Evolutionary conservation across 208 protist genomes (phyloP).

Genomic region (Crithidia thermophila): DNA sequence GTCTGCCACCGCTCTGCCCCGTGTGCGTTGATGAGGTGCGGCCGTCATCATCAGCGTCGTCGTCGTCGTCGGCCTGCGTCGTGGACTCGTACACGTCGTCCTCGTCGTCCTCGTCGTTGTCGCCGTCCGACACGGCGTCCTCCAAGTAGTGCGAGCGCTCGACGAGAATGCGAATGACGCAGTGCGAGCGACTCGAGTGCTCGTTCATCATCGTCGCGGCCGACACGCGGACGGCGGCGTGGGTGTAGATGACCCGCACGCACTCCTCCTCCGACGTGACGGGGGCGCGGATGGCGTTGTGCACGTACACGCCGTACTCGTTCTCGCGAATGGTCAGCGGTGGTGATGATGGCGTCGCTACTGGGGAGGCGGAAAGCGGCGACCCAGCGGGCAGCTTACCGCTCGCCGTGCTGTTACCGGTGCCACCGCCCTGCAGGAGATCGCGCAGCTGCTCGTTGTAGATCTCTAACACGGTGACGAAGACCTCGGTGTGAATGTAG

Average conservation of each 20-base stretch:
- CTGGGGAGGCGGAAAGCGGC: not conserved
- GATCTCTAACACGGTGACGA: slow-evolving; percentile 74
- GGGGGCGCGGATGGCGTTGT: slow-evolving; percentile 64
- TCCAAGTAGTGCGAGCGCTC: slow-evolving; percentile 79
- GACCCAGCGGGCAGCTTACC: not conserved
- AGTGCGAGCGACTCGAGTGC: slow-evolving; percentile 94
- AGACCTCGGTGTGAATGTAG: slow-evolving; percentile 46
- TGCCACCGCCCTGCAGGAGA: slow-evolving; percentile 41
- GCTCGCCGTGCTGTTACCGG: not conserved
- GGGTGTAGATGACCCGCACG: slow-evolving; percentile 50
- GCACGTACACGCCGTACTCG: slow-evolving; percentile 80
- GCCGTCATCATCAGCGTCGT: slow-evolving; percentile 25
- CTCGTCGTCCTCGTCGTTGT: slow-evolving; percentile 27
- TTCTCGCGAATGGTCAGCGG: slow-evolving; percentile 77
- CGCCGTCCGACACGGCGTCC: slow-evolving; percentile 42
- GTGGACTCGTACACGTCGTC: slow-evolving; percentile 26
- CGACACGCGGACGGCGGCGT: slow-evolving; percentile 50
- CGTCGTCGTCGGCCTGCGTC: slow-evolving; percentile 18
- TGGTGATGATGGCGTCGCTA: slow-evolving; percentile 11
- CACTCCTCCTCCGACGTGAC: slow-evolving; percentile 70
- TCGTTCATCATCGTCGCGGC: slow-evolving; percentile 95
- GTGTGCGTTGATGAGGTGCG: slow-evolving; percentile 17
- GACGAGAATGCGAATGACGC: slow-evolving; percentile 94
- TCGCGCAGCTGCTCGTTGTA: slow-evolving; percentile 90
- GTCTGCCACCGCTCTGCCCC: not conserved